A percentile compares a stretch with the other conserved stretches of the same genome.
These are phyloP conservation scores for Spiromastix sp. DNA, from an alignment of 2,329 filamentous ascomycete genomes.

Conservation along the genomic window DNA sequence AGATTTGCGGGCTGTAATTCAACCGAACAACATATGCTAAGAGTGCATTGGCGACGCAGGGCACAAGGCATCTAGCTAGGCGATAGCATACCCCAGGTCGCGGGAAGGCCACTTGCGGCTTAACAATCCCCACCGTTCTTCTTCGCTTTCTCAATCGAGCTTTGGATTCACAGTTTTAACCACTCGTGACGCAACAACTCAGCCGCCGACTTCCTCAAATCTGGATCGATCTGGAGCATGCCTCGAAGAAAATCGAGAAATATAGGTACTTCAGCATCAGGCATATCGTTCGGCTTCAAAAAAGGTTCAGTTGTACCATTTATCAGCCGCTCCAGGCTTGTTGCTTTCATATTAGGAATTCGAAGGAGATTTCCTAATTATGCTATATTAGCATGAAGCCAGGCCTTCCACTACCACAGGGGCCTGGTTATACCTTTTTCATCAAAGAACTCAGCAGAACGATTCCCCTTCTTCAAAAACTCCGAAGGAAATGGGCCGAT, in stretches of 20 bases:
- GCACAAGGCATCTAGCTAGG: too few relatives aligned
- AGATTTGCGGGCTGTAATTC: too few relatives aligned
- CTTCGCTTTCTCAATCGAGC: too few relatives aligned
- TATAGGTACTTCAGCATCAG: constrained; percentile 15
- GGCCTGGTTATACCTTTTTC: constrained; percentile 10
- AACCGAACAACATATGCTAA: too few relatives aligned
- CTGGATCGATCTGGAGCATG: constrained; percentile 18
- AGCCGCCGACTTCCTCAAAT: constrained; percentile 14
- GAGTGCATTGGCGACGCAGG: too few relatives aligned
- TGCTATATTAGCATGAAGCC: constrained; percentile 1
- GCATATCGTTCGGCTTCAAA: constrained; percentile 17
- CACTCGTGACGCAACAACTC: constrained; percentile 18
- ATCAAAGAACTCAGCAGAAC: constrained; percentile 13
- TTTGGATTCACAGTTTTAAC: constrained; percentile 8
- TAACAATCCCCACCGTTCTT: too few relatives aligned
- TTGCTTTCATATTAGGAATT: constrained; percentile 16
- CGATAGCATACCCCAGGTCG: too few relatives aligned
- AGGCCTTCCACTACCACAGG: not conserved
- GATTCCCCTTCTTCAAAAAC: constrained; percentile 13
- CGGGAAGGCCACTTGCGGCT: too few relatives aligned
- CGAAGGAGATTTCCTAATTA: constrained; percentile 15
- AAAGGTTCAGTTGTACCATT: constrained; percentile 16
- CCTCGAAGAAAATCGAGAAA: constrained; percentile 18
- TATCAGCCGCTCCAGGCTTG: constrained; percentile 15
- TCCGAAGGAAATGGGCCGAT: constrained; percentile 15